Percentiles rank a stretch among this genome's conserved stretches.
These are phyloP conservation scores for Arthonia radiata DNA, from an alignment of 495 filamentous ascomycete genomes.

Conservation along the genomic window DNA sequence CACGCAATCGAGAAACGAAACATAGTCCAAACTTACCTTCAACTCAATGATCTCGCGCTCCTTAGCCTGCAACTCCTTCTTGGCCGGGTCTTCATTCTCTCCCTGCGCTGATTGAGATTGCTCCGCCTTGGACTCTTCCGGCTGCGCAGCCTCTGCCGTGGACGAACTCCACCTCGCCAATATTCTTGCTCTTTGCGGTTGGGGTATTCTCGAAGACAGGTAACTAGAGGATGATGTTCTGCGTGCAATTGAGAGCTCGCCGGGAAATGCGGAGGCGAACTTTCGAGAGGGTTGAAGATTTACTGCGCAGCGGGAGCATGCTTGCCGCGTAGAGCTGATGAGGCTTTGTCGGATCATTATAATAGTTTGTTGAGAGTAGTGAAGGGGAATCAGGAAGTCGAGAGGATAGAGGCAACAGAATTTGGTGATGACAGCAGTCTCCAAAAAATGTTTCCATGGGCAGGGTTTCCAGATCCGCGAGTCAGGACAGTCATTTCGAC, in stretches of 20 bases:
- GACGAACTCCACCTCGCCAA: conserved; percentile 9
- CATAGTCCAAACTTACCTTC: conserved; percentile 41
- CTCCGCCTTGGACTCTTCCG: no score
- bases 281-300: conserved; percentile 2
- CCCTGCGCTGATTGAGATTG: no score
- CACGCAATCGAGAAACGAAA: no score
- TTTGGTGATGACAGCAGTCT: no score
- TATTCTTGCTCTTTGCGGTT: conserved; percentile 2
- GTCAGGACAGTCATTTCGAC: no score
- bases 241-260: conserved; percentile 1
- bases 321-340: conserved; percentile 5
- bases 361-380: conserved; percentile 1
- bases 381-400: conserved; percentile 1
- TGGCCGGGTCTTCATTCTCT: conserved; percentile 23
- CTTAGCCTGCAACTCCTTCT: conserved; percentile 57
- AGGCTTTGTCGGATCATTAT: conserved; percentile 9
- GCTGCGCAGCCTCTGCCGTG: conserved; percentile 7
- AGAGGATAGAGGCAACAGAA: no score
- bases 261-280: conserved; percentile 1
- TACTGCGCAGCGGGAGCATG: conserved; percentile 1
- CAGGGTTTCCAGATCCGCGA: no score
- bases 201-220: no score
- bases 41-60: conserved; percentile 60
- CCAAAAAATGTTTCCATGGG: no score
- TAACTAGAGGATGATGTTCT: no score